Conservation (phyloP, 345 rosid genomes). For the Kandelia obovata region DNA sequence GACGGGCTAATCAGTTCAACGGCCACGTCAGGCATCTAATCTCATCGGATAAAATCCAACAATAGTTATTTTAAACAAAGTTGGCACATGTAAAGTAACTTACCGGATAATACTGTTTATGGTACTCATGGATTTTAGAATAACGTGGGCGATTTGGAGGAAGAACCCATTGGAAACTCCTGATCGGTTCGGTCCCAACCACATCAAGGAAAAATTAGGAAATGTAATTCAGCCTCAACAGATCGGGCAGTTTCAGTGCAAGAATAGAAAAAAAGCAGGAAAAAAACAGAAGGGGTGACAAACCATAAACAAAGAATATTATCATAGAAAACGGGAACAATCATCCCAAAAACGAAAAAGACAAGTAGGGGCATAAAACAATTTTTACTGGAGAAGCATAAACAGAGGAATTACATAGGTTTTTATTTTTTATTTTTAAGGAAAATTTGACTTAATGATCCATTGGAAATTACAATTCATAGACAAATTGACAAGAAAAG, state of each 20-base stretch:
- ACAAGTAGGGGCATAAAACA: background rate
- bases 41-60: constrained; percentile 1
- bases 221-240: too few species aligned
- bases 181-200: too few species aligned
- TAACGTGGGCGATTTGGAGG: too few species aligned
- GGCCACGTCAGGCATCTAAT: constrained; percentile 16
- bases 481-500: background rate
- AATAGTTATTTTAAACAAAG: constrained; percentile 3
- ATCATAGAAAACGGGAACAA: too few species aligned
- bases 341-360: too few species aligned
- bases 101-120: background rate
- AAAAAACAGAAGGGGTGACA: too few species aligned
- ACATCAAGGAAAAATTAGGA: too few species aligned
- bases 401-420: constrained; percentile 3
- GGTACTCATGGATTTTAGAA: too few species aligned
- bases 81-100: background rate
- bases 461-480: constrained; percentile 15
- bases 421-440: background rate
- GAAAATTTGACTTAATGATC: constrained; percentile 3
- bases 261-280: too few species aligned
- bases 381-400: constrained; percentile 17
- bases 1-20: constrained; percentile 19
- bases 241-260: too few species aligned
- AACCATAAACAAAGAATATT: too few species aligned
- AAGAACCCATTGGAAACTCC: too few species aligned